Base-by-base conservation (phyloP, 2,329 filamentous ascomycete genomes). In the Claviceps maximensis region DNA sequence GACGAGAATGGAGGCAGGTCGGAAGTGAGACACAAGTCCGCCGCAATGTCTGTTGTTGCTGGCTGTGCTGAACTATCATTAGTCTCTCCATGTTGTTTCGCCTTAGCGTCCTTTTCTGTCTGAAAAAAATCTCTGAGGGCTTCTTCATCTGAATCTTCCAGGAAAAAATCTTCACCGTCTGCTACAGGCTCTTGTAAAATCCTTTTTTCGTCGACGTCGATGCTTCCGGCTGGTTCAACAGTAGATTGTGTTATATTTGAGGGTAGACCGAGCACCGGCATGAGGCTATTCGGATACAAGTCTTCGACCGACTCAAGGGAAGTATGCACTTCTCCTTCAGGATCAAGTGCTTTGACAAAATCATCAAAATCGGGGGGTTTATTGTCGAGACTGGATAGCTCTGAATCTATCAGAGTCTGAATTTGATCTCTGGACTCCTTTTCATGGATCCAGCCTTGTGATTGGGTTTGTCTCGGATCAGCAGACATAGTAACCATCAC, bases 391-490 rank as follows among this genome's bases (percentile, higher is more conserved):
- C 68, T 69, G 5, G 68, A 67, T 55, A 72, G 77, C 64, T 96
- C 89, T 25, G 84, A 74, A 1, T 70, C 64, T 9, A 87, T 79
- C 25, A 94, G 73, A 27, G 77, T 70, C 31, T 72, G 67, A 2
- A 95, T 72, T 59, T 86, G 76, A 45, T 82, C 72, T 33, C 80
- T 74, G 62, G 85, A 91, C 62, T 95, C 90, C 47, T 88, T 83
- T 65, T 97, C 91, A 59, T 96, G 90, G 53, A 96, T 85, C 91
- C 93, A 98, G 0, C 82, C 84, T n/a, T 82, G 80, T n/a, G 80
- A 75, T 41, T 83, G 78, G 2, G 81, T 80, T 55, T 87, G 77
- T 51, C 89, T 79, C 33, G 82, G 74, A 66, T 93, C 86, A 6
- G 89, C 89, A 41, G 89, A 95, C 83, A 97, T 94, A 2, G 89